Percentiles rank a stretch among this genome's conserved stretches.
Evolutionary conservation across 2,329 filamentous ascomycete genomes (phyloP).

Genomic region (Neofusicoccum umdonicola): DNA sequence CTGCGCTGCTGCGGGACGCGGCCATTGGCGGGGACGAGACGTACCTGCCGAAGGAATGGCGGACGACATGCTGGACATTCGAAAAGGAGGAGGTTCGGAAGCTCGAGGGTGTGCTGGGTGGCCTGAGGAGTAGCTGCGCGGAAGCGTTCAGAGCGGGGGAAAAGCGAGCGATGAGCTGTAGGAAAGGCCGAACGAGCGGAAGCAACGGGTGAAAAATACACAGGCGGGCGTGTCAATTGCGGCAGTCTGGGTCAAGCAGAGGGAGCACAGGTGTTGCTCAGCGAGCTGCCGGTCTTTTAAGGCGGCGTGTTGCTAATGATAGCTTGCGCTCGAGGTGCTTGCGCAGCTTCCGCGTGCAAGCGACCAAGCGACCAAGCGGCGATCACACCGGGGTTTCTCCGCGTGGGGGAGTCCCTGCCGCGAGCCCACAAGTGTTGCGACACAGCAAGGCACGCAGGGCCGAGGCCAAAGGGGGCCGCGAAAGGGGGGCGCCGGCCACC

Average conservation of each 20-base stretch:
- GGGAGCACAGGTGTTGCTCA: neutral
- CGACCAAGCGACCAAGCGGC: neutral
- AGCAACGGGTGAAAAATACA: neutral
- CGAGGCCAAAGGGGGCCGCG: neutral
- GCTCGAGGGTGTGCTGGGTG: neutral
- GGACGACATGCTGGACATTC: slow-evolving; percentile 12
- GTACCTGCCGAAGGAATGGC: slow-evolving; percentile 29
- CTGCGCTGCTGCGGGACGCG: neutral
- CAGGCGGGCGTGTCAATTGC: neutral
- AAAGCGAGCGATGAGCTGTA: slow-evolving; percentile 2
- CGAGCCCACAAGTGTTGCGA: neutral
- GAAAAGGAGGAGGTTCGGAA: neutral
- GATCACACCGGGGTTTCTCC: slow-evolving; percentile 7
- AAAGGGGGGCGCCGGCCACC: slow-evolving; percentile 3
- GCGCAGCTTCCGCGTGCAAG: neutral
- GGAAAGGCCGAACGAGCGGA: slow-evolving; percentile 1
- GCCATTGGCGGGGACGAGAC: neutral
- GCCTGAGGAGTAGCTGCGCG: neutral
- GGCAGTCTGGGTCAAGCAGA: neutral
- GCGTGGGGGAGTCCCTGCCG: slow-evolving; percentile 5
- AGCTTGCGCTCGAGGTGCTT: neutral
- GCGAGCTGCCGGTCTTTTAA: neutral
- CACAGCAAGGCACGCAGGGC: neutral
- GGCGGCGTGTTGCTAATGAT: slow-evolving; percentile 9
- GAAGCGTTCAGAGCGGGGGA: neutral